These are phyloP conservation scores for Kwoniella shivajii DNA, from an alignment of 1,284 basidiomycete genomes.

Conservation along the genomic window DNA sequence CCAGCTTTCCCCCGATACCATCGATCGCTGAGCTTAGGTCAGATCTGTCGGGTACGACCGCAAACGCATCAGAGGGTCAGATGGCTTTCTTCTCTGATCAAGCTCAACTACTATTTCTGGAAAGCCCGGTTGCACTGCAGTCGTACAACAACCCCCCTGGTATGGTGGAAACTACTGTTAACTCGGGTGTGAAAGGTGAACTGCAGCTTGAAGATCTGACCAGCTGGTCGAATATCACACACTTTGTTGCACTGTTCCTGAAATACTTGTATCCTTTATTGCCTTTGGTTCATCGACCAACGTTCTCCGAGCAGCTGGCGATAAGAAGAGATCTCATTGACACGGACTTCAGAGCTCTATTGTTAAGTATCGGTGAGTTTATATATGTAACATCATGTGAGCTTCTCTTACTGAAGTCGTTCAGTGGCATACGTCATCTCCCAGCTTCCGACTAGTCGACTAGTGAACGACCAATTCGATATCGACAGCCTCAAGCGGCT, in stretches of 20 bases:
- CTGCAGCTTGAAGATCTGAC: conserved; percentile 51
- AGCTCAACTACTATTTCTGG: conserved; percentile 43
- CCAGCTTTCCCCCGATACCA: conserved; percentile 14
- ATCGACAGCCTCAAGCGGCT: conserved; percentile 50
- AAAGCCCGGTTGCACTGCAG: conserved; percentile 35
- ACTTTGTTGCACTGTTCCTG: conserved; percentile 52
- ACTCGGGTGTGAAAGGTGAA: conserved; percentile 15
- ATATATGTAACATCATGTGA: background rate
- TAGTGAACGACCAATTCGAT: conserved; percentile 48
- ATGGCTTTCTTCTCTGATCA: conserved; percentile 34
- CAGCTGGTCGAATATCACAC: conserved; percentile 49
- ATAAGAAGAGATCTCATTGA: conserved; percentile 49
- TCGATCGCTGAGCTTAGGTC: background rate
- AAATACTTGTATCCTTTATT: conserved; percentile 50
- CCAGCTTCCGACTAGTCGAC: conserved; percentile 48
- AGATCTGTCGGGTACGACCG: background rate
- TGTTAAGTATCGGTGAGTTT: conserved; percentile 48
- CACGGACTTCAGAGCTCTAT: conserved; percentile 50
- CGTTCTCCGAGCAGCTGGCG: conserved; percentile 49
- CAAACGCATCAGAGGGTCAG: background rate
- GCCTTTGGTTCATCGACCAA: conserved; percentile 53
- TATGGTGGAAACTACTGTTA: background rate
- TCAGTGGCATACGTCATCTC: conserved; percentile 53
- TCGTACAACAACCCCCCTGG: conserved; percentile 3
- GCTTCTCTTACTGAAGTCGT: background rate